Percentiles rank a stretch among this genome's conserved stretches.
phyloP scores from a whole-genome alignment of 306 rosid species.

The barrel medic (Medicago truncatula) region MtrunA17r5.0-ANR NC_053048.1:40757001-40757500 shows the following conservation, averaged over 20 bases:
- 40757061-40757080: too few species aligned
- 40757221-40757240: constrained; percentile 12
- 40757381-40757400: constrained; percentile 61
- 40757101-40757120: too few species aligned
- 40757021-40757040: too few species aligned
- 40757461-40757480: constrained; percentile 54
- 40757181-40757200: constrained; percentile 1
- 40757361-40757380: constrained; percentile 64
- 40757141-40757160: too few species aligned
- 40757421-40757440: constrained; percentile 64
- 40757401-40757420: constrained; percentile 49
- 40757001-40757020: too few species aligned
- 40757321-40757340: constrained; percentile 56
- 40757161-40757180: background rate
- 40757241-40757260: constrained; percentile 41
- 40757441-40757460: constrained; percentile 62
- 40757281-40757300: constrained; percentile 16
- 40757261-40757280: constrained; percentile 42
- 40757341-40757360: constrained; percentile 63
- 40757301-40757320: constrained; percentile 42
- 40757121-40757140: too few species aligned
- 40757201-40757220: background rate
- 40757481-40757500: constrained; percentile 62
- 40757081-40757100: too few species aligned
- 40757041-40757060: too few species aligned